These are phyloP conservation scores for Mycena galopus DNA, from an alignment of 768 basidiomycete species.

Conservation along the genomic window DNA sequence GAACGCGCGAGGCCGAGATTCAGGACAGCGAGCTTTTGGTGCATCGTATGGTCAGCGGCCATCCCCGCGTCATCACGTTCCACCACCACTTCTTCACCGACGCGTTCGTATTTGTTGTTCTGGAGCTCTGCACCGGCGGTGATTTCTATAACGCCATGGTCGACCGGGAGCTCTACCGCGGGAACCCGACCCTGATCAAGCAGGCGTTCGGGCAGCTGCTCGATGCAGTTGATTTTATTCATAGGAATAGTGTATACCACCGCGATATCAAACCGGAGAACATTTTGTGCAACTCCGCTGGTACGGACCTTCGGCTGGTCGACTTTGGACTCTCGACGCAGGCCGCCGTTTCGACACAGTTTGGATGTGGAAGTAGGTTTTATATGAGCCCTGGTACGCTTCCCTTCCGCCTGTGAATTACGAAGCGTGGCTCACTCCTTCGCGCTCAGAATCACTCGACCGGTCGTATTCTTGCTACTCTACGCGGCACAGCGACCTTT, in stretches of 20 bases:
- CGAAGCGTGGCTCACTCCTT: background rate
- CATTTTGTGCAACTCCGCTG: conserved; percentile 68
- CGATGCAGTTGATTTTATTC: conserved; percentile 68
- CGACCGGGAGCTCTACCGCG: conserved; percentile 49
- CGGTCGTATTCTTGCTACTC: background rate
- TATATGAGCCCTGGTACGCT: conserved; percentile 30
- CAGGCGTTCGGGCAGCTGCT: conserved; percentile 66
- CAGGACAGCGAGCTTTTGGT: conserved; percentile 64
- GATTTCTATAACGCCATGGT: conserved; percentile 67
- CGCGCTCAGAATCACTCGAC: conserved; percentile 2
- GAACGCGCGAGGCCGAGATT: conserved; percentile 54
- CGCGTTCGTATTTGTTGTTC: conserved; percentile 62
- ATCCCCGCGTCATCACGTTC: conserved; percentile 61
- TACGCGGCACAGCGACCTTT: conserved; percentile 5
- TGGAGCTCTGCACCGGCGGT: conserved; percentile 51
- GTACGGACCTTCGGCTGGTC: conserved; percentile 57
- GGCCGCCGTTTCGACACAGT: conserved; percentile 3
- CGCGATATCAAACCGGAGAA: conserved; percentile 73
- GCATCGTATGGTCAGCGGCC: conserved; percentile 44
- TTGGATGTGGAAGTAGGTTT: conserved; percentile 15
- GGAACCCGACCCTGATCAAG: conserved; percentile 62
- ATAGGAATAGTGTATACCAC: conserved; percentile 66
- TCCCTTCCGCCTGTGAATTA: background rate
- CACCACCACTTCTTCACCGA: conserved; percentile 60
- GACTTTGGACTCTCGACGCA: conserved; percentile 67